Conservation (phyloP, 306 rosid species). For the Ceratonia siliqua region DNA sequence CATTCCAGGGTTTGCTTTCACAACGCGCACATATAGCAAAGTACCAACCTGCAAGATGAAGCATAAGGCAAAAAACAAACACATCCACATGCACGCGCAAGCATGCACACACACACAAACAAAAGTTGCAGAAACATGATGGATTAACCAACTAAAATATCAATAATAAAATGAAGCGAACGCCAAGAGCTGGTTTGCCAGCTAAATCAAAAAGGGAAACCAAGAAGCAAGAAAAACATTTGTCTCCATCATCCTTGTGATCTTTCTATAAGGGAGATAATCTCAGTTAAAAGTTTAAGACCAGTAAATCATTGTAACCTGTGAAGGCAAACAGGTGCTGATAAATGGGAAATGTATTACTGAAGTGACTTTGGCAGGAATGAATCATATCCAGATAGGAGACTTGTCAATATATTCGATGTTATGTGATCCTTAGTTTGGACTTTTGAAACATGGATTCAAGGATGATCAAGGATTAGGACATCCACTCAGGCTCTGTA, state of each 20-base stretch:
- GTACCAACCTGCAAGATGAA: conserved; percentile 66
- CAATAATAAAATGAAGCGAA: not conserved
- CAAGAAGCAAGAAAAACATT: not conserved
- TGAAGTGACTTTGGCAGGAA: not conserved
- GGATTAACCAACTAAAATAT: conserved; percentile 2
- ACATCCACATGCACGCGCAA: too few species aligned
- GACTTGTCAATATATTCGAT: not conserved
- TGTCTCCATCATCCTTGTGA: not conserved
- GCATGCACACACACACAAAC: too few species aligned
- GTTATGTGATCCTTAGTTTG: not conserved
- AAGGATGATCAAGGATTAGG: not conserved
- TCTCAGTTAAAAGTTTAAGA: not conserved
- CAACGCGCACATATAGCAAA: conserved; percentile 74
- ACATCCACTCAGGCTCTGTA: not conserved
- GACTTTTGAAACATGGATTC: not conserved
- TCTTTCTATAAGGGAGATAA: not conserved
- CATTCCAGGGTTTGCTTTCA: conserved; percentile 81
- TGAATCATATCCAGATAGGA: not conserved
- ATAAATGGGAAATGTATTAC: not conserved
- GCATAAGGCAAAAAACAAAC: conserved; percentile 34
- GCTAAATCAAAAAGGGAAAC: not conserved
- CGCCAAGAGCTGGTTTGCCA: conserved; percentile 11
- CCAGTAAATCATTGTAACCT: not conserved
- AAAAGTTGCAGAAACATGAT: conserved; percentile 3
- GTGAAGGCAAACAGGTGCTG: not conserved